Conservation (phyloP, 169 alveolate genomes). For the Eimeria praecox region DNA sequence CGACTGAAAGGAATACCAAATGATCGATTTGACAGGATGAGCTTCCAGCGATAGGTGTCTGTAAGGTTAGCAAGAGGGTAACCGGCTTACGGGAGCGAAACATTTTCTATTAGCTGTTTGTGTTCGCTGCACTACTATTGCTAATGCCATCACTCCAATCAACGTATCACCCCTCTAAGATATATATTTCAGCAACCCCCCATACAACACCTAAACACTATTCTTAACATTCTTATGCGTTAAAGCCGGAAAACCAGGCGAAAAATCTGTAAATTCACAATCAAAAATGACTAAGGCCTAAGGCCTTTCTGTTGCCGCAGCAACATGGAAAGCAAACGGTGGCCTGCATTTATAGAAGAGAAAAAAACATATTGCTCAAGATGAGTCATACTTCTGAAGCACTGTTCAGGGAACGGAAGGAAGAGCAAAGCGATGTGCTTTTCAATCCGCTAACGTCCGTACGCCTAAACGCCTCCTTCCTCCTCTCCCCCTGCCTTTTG, state of each 20-base stretch:
- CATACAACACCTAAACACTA: no score
- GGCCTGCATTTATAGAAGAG: background rate
- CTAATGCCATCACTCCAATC: background rate
- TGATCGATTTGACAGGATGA: no score
- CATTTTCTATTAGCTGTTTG: no score
- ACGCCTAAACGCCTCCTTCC: background rate
- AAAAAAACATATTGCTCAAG: background rate
- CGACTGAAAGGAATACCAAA: no score
- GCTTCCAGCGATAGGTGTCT: no score
- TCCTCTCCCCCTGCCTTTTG: conserved; percentile 1
- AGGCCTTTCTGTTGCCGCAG: background rate
- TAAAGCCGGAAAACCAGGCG: no score
- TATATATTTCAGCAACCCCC: no score
- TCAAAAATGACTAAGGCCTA: background rate
- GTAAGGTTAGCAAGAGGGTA: no score
- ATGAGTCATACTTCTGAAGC: background rate
- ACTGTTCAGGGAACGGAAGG: background rate
- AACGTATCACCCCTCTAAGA: background rate
- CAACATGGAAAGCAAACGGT: background rate
- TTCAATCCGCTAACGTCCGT: background rate
- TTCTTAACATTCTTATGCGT: no score
- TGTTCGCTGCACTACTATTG: background rate
- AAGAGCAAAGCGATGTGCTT: background rate
- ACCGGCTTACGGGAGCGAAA: no score
- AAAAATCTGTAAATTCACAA: background rate